Base-by-base conservation (phyloP, 495 filamentous ascomycete genomes). In the Coniosporium apollinis region DNA sequence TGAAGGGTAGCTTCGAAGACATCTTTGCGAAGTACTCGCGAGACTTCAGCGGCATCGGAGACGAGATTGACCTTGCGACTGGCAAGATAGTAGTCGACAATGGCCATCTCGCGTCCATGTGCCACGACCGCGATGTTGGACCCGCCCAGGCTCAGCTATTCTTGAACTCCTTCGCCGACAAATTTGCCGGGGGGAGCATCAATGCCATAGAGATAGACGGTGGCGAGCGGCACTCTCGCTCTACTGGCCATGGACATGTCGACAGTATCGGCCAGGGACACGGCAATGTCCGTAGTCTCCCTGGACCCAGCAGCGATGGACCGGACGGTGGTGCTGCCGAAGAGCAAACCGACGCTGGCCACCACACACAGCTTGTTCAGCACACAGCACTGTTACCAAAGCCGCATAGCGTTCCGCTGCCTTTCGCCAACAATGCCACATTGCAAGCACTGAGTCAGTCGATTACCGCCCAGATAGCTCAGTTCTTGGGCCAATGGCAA, bases 21-120 rank as follows among this genome's bases (percentile, higher is more conserved):
- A 93, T 97, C 24, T 93, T 94, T 47, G 69, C 72, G 19, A 93
- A 89, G 54, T 97, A 94, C 51, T 71, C 65, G 15, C 70, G 67
- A 45, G 78, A 94, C 55, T 93, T 92, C 47, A 70, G 69, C 3
- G 80, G 73, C 19, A 61, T 83, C 19, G 83, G 74, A 11, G 84
- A 89, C 47, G 81, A 84, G 55, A 78, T 91, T 44, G 79, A 89
- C 57, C 55, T 83, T 16, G 57, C 61, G 37, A 89, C 78, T 0
- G 82, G 80, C 15, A 60, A 79, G 29, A 74, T 97, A 19, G 65
- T 87, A 10, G 76, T 93, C 21, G 65, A 94, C 52, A 86, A 91
- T 64, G 86, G 89, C 2, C 86, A 94, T 60, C 48, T 92, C 8
- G 22, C 34, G 32, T 31, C 41, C 13, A 49, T 56, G 41, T 34